Conservation (phyloP, 306 rosid genomes). For the Rosa persica region DNA sequence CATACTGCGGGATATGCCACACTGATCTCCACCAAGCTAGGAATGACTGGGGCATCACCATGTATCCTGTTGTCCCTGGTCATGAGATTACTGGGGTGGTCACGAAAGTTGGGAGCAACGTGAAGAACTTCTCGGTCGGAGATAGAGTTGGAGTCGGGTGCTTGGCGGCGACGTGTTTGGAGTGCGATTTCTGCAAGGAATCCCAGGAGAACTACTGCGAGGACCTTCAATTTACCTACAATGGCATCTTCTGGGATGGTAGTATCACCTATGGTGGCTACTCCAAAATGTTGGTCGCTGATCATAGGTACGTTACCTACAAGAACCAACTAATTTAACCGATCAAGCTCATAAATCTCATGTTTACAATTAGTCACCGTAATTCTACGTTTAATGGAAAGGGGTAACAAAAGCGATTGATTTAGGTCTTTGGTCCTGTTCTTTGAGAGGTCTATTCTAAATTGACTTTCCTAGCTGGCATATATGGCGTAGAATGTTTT, state of each 20-base stretch:
- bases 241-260: constrained; percentile 88
- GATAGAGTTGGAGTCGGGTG: constrained; percentile 78
- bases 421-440: background rate
- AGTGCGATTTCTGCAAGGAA: constrained; percentile 51
- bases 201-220: constrained; percentile 67
- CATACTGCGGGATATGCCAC: constrained; percentile 80
- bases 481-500: background rate
- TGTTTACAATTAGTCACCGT: background rate
- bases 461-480: background rate
- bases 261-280: constrained; percentile 78
- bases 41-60: constrained; percentile 75
- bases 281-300: constrained; percentile 57
- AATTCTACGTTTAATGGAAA: background rate
- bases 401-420: background rate
- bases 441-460: background rate
- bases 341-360: background rate
- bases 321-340: background rate
- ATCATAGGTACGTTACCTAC: constrained; percentile 43
- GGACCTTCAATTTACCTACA: constrained; percentile 41
- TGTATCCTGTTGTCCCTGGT: constrained; percentile 80
- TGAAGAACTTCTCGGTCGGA: constrained; percentile 56
- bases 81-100: constrained; percentile 70
- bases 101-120: constrained; percentile 61
- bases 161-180: constrained; percentile 63
- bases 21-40: constrained; percentile 60